These are phyloP conservation scores for Basipetospora chlamydospora DNA, from an alignment of 2,329 filamentous ascomycete genomes.

Conservation along the genomic window DNA sequence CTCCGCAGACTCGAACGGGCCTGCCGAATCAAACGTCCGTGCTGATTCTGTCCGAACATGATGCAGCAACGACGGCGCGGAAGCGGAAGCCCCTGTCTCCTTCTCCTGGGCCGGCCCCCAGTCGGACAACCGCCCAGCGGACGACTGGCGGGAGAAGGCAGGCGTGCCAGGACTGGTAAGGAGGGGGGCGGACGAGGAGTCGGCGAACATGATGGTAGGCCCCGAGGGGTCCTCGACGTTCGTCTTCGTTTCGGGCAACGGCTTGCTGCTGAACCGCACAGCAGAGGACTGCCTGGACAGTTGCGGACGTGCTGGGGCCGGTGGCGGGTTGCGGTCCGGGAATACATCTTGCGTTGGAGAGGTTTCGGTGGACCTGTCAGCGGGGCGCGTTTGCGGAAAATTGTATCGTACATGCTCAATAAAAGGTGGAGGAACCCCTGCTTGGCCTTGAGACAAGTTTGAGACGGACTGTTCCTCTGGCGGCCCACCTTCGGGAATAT, in stretches of 20 bases:
- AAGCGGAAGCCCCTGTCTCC: slow-evolving; percentile 9
- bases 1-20: no score
- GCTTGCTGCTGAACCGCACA: slow-evolving; percentile 55
- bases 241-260: slow-evolving; percentile 56
- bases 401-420: no score
- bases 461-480: no score
- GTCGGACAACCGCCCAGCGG: slow-evolving; percentile 44
- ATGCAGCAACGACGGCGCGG: slow-evolving; percentile 19
- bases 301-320: slow-evolving; percentile 24
- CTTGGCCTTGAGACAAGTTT: no score
- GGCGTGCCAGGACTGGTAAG: slow-evolving; percentile 21
- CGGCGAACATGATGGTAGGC: slow-evolving; percentile 62
- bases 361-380: no score
- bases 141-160: slow-evolving; percentile 26
- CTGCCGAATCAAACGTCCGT: no score
- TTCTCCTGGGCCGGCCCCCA: slow-evolving; percentile 38
- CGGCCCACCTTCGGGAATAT: no score
- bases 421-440: no score
- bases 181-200: slow-evolving; percentile 17
- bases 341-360: no score
- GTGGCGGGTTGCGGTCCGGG: neutral
- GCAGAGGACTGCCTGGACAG: slow-evolving; percentile 37
- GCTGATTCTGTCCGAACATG: slow-evolving; percentile 16
- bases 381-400: no score
- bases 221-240: slow-evolving; percentile 44